Conservation (phyloP, 2,329 filamentous ascomycete genomes). For the Pyrenophora teres region DNA sequence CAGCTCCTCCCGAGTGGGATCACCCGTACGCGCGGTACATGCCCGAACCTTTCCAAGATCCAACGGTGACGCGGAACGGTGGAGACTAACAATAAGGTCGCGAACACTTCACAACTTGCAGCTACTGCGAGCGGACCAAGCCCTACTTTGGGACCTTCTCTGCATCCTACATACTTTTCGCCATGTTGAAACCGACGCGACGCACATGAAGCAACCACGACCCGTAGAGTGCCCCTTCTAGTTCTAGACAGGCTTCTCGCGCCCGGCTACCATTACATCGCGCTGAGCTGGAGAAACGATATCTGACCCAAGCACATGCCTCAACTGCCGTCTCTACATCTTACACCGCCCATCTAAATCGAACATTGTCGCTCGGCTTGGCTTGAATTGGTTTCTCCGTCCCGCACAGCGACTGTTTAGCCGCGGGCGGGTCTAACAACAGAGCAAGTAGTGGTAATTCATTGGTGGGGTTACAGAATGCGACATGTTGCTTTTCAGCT, state of each 20-base stretch:
- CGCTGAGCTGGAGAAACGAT: too few relatives aligned
- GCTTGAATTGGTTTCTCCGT: background rate
- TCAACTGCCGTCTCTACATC: background rate
- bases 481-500: conserved; percentile 6
- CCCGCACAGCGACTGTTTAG: conserved; percentile 7
- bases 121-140: background rate
- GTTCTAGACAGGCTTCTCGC: background rate
- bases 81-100: conserved; percentile 1
- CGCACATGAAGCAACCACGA: background rate
- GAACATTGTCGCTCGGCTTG: background rate
- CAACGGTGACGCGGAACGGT: conserved; percentile 12
- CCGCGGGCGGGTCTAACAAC: conserved; percentile 1
- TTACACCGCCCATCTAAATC: conserved; percentile 3
- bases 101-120: conserved; percentile 1
- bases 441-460: background rate
- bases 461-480: conserved; percentile 7
- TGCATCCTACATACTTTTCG: conserved; percentile 1
- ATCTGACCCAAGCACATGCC: too few relatives aligned
- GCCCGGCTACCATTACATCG: too few relatives aligned
- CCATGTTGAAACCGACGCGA: conserved; percentile 1
- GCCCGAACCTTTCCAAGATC: background rate
- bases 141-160: conserved; percentile 7
- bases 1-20: background rate
- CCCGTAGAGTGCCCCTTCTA: background rate
- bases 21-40: conserved; percentile 3